These are phyloP conservation scores for Setaria viridis DNA, from an alignment of 202 grass and related monocot species.

Conservation along the genomic window DNA sequence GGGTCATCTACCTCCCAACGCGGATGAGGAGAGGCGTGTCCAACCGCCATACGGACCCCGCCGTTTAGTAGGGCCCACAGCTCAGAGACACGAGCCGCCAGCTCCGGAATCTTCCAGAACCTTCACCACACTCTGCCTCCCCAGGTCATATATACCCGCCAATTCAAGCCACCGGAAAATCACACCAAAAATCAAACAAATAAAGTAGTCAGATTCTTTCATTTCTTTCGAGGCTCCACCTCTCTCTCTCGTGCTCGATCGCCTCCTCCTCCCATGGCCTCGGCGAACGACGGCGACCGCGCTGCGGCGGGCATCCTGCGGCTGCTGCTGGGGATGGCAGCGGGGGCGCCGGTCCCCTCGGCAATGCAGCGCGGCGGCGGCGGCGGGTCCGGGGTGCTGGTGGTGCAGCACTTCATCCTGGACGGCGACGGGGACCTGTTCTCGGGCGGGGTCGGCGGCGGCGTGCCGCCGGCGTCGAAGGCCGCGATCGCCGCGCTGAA, in stretches of 20 bases:
- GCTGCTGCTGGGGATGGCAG: constrained; percentile 43
- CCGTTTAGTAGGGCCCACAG: constrained; percentile 28
- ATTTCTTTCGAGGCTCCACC: constrained; percentile 23
- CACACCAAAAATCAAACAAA: neutral
- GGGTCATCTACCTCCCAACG: neutral
- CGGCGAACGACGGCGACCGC: constrained; percentile 37
- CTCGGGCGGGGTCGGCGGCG: constrained; percentile 34
- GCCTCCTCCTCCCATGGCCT: constrained; percentile 36
- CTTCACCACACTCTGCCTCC: neutral
- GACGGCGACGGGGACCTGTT: constrained; percentile 47
- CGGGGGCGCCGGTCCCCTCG: neutral
- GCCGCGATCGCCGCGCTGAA: constrained; percentile 65
- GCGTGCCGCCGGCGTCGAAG: constrained; percentile 59
- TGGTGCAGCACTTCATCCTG: constrained; percentile 46
- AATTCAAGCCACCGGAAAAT: neutral
- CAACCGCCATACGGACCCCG: neutral
- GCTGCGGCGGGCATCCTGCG: constrained; percentile 47
- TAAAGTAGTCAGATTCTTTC: constrained; percentile 16
- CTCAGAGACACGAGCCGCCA: constrained; percentile 38
- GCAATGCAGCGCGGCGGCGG: neutral
- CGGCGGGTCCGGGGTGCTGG: constrained; percentile 14
- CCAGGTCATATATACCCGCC: neutral
- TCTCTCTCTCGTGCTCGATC: constrained; percentile 27
- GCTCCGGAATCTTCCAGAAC: constrained; percentile 53
- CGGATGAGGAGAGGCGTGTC: neutral